Conservation (phyloP, 2,329 filamentous ascomycete genomes). For the Tolypocladium endophyticum region DNA sequence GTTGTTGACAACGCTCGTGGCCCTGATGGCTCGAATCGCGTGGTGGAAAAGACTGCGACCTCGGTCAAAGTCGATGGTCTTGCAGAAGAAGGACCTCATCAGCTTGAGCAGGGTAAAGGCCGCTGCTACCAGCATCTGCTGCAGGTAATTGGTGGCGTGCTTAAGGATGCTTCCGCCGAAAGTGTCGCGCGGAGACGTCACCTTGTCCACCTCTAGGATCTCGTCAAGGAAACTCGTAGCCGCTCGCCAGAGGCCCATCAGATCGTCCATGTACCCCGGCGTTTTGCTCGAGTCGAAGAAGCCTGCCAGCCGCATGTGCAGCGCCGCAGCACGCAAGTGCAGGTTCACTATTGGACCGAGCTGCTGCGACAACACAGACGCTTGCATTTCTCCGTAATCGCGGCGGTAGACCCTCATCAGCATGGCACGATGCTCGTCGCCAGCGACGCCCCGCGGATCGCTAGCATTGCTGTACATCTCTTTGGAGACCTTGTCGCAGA, state of each 20-base stretch:
- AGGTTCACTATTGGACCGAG: conserved; percentile 50
- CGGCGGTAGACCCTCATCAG: conserved; percentile 56
- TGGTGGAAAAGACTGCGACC: conserved; percentile 60
- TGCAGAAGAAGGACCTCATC: conserved; percentile 65
- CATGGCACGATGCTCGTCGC: conserved; percentile 56
- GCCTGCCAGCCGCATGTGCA: conserved; percentile 67
- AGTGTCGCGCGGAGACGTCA: conserved; percentile 32
- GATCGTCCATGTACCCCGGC: conserved; percentile 60
- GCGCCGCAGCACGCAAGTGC: conserved; percentile 60
- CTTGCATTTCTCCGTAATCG: conserved; percentile 53
- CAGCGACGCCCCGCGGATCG: conserved; percentile 58
- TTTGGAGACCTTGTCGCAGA: conserved; percentile 68
- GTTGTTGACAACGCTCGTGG: conserved; percentile 65
- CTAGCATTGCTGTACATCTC: conserved; percentile 71
- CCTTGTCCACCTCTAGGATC: conserved; percentile 43
- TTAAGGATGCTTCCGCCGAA: conserved; percentile 45
- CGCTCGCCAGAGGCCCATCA: conserved; percentile 66
- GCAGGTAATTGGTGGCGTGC: conserved; percentile 65
- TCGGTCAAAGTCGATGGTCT: conserved; percentile 58
- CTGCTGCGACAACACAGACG: conserved; percentile 46
- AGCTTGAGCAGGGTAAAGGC: conserved; percentile 70
- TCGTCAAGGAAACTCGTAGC: conserved; percentile 60
- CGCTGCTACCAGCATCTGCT: conserved; percentile 77
- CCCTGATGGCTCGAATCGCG: conserved; percentile 59
- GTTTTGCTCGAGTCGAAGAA: conserved; percentile 72